Evolutionary conservation across 306 rosid genomes (phyloP), one percentile per base, ranked within the genome.

Genomic region (Ochetophila trinervis): DNA sequence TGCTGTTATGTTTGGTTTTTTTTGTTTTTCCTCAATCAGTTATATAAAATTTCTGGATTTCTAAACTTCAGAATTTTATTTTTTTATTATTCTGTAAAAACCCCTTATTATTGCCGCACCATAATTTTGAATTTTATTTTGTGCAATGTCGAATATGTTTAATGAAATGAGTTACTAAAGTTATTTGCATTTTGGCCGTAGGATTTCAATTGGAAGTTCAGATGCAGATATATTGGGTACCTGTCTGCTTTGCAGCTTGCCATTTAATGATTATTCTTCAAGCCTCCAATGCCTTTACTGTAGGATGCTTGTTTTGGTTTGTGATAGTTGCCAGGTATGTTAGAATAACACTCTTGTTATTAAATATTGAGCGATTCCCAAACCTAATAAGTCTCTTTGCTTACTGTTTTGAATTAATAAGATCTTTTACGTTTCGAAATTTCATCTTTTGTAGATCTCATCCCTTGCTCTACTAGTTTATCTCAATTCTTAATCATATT

Each of bases 141-240:
- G 12, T 40, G 2, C 45, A 1, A 12, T 27, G 32, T 40, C 45
- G 2, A 40, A 40, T 40, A 40, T 12, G 12, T 40, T 40, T 40
- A 40, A 40, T 8, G 15, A 40, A 40, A 40, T 40, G 12, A 7
- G 12, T 40, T 40, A 40, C 14, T 1, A 12, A n/a, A 12, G 24
- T 63, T 8, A 44, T 73, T 79, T 68, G 45, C 64, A 67, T 22
- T 57, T 40, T 75, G 79, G 44, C 64, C 69, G 67, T 63, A 93
- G 98, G 91, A 85, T 89, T 62, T 80, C 95, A n/a, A 94, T 89
- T 72, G 95, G 96, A 77, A 82, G 97, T 79, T 87, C 87, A 72
- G 96, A 82, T 60, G 66, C 81, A 56, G 78, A 84, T 54, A 71
- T 82, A 59, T 21, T 87, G 47, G 93, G 95, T 20, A 52, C 78